Base-by-base conservation (phyloP, 352 stramenopile species). In the Pythium brachiatum region DNA sequence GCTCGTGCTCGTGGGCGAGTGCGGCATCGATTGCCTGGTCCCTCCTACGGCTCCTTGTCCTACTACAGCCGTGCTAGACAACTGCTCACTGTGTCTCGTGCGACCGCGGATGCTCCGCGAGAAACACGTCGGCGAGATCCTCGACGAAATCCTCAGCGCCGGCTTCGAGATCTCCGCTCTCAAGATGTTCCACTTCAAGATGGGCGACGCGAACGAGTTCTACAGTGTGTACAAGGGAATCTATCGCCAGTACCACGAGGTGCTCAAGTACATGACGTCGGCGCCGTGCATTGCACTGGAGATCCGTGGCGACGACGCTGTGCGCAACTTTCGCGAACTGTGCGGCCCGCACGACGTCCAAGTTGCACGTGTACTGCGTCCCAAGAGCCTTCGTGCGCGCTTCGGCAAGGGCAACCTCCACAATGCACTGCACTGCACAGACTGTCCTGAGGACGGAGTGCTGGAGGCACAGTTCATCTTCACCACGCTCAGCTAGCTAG, bases 401-500 rank as follows among this genome's bases (percentile, higher is more conserved):
- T 97, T 95, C 67, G 95, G 92, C 21, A 79, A 79, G 18, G 86
- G 86, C 61, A 86, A 68, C 20, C 70, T 97, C 51, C 73, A 86
- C 51, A 98, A 97, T 69, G 93, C 82, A 18, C 76, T 98, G 18
- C 92, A 98, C 65, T 98, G 92, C 72, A 98, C 94, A 0, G 94
- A 98, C 69, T 82, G 95, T 43, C 70, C 78, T 3, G 91, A 97
- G 57, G 93, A 98, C 73, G 92, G 90, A 15, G 70, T 88, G 31
- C 74, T 97, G 15, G 94, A 98, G 68, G 86, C 86, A 53, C 78
- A 94, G 64, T 98, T 94, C 66, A 78, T 98, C 64, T 98, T 98
- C 53, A 66, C 64, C 18, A 62, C 73, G 20, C 62, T 86, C 32
- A 56, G 47, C 27, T 68, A 56, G 47, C 27, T 68, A 60, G 21